Evolutionary conservation across 495 filamentous ascomycete genomes (phyloP).

Genomic region (Clavariopsis aquatica): DNA sequence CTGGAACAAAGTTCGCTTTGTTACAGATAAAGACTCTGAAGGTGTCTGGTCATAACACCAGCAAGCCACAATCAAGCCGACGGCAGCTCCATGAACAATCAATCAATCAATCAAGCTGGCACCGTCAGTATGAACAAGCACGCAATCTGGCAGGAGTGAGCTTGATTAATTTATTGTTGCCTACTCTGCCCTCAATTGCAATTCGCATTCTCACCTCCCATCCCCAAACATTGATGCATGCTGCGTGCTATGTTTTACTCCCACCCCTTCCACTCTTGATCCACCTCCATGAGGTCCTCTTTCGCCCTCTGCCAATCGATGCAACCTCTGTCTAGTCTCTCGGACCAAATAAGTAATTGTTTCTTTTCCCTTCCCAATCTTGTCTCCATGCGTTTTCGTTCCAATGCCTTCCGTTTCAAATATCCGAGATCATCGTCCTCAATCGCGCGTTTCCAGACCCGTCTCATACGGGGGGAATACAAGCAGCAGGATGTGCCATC

Average conservation of each 20-base stretch:
- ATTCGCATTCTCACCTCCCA: background rate
- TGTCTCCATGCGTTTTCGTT: slow-evolving; percentile 47
- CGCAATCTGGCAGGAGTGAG: too few relatives aligned
- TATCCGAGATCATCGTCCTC: slow-evolving; percentile 63
- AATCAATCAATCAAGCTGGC: too few relatives aligned
- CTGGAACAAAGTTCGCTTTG: too few relatives aligned
- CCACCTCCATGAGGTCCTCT: slow-evolving; percentile 11
- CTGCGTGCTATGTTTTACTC: slow-evolving; percentile 11
- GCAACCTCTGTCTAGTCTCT: background rate
- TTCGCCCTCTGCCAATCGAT: slow-evolving; percentile 11
- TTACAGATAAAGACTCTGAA: too few relatives aligned
- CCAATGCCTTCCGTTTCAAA: slow-evolving; percentile 70
- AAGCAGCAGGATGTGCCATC: slow-evolving; percentile 66
- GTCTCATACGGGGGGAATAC: slow-evolving; percentile 73
- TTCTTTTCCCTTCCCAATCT: slow-evolving; percentile 37
- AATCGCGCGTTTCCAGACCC: slow-evolving; percentile 62
- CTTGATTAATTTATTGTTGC: too few relatives aligned
- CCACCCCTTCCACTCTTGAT: slow-evolving; percentile 28
- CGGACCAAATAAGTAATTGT: slow-evolving; percentile 30
- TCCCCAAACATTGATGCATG: background rate
- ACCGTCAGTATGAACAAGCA: too few relatives aligned
- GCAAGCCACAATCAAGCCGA: too few relatives aligned
- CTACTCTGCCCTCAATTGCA: background rate
- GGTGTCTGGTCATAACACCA: too few relatives aligned
- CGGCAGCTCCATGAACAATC: too few relatives aligned